Evolutionary conservation across 768 basidiomycete species (phyloP).

Genomic region (Tricholoma sp.): DNA sequence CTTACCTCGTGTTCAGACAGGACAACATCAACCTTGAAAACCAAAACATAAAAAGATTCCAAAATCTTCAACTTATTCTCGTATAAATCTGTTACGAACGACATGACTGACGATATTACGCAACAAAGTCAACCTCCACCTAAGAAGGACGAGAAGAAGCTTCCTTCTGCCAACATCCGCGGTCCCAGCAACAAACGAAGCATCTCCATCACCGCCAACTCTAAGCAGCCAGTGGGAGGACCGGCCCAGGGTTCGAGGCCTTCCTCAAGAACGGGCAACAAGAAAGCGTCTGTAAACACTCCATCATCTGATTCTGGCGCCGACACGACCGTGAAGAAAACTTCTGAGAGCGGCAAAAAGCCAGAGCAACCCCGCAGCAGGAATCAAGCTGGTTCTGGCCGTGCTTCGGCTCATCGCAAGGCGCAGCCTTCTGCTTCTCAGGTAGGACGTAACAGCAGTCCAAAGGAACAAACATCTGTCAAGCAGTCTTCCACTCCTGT

Average conservation of each 20-base stretch:
- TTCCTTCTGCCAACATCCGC: conserved; percentile 44
- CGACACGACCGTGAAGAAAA: conserved; percentile 62
- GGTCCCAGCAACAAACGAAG: conserved; percentile 52
- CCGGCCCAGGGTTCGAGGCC: conserved; percentile 46
- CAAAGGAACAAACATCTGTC: conserved; percentile 35
- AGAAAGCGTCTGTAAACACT: conserved; percentile 41
- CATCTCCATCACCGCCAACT: conserved; percentile 43
- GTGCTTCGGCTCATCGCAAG: conserved; percentile 50
- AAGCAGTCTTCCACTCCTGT: conserved; percentile 43
- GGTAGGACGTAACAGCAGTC: conserved; percentile 39
- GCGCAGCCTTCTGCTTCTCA: conserved; percentile 55
- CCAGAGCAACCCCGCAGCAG: conserved; percentile 50
- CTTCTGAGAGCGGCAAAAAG: conserved; percentile 49
- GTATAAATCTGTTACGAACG: conserved; percentile 63
- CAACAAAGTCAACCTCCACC: conserved; percentile 48
- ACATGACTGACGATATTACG: conserved; percentile 81
- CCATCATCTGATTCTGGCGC: conserved; percentile 62
- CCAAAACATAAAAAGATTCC: conserved; percentile 35
- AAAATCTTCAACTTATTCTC: conserved; percentile 44
- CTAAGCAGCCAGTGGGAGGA: conserved; percentile 37
- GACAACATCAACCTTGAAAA: conserved; percentile 28
- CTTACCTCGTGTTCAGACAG: conserved; percentile 18
- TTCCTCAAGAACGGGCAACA: conserved; percentile 64
- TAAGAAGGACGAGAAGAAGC: conserved; percentile 71
- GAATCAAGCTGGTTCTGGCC: conserved; percentile 42